Percentiles rank a stretch among this genome's conserved stretches.
Conservation (phyloP, 805 yeast genomes). For the Ogataea pignaliae region DNA sequence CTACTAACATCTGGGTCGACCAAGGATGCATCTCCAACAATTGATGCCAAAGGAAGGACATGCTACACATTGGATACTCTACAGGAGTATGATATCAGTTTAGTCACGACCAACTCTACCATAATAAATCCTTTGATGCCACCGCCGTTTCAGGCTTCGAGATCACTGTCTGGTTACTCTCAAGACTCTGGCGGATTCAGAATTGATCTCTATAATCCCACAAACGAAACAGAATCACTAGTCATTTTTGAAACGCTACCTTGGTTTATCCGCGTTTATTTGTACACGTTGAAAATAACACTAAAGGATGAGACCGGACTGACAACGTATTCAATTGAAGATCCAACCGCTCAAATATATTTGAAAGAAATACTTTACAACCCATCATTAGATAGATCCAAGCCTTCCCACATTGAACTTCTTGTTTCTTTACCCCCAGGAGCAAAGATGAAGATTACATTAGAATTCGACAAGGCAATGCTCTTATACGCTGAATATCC, state of each 20-base stretch:
- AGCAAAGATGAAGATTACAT: constrained; percentile 56
- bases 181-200: constrained; percentile 90
- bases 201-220: constrained; percentile 69
- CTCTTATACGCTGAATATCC: constrained; percentile 88
- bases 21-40: not conserved
- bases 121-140: constrained; percentile 33
- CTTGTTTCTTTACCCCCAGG: constrained; percentile 59
- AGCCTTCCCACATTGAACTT: constrained; percentile 82
- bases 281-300: constrained; percentile 57
- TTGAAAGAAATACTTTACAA: constrained; percentile 55
- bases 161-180: constrained; percentile 88
- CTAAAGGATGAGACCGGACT: constrained; percentile 18
- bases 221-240: constrained; percentile 41
- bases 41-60: constrained; percentile 4
- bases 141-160: constrained; percentile 70
- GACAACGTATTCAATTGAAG: constrained; percentile 14
- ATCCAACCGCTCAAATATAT: constrained; percentile 30
- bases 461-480: constrained; percentile 83
- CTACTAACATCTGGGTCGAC: constrained; percentile 6
- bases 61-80: constrained; percentile 23
- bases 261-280: constrained; percentile 84
- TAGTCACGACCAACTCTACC: constrained; percentile 43
- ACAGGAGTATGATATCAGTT: constrained; percentile 33
- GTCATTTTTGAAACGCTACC: constrained; percentile 80
- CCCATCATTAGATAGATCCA: constrained; percentile 75